phyloP scores from a whole-genome alignment of 176 grass and related monocot species.

The Carex myosuroides region DNA sequence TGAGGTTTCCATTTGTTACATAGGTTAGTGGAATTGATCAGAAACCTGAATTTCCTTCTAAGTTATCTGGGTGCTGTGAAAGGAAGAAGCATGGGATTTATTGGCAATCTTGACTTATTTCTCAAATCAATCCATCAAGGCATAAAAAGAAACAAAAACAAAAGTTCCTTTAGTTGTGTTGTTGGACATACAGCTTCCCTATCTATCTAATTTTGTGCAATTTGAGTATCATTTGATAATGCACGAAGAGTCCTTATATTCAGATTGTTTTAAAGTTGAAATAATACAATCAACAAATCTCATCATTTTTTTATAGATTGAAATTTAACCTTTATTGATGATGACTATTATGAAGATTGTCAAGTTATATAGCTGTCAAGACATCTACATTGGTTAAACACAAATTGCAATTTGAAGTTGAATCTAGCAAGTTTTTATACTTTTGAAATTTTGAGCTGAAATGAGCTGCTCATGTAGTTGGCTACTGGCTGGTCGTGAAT shows the following conservation, averaged over 20 bases:
- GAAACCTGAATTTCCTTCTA: not conserved
- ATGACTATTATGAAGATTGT: not conserved
- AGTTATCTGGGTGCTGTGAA: not conserved
- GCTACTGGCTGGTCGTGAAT: not conserved
- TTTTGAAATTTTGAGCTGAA: not conserved
- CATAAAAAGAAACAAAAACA: not conserved
- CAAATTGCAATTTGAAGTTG: too few relatives aligned
- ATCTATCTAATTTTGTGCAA: not conserved
- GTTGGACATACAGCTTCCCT: not conserved
- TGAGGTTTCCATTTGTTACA: not conserved
- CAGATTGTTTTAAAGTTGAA: not conserved
- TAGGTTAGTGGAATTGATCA: not conserved
- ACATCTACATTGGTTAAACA: not conserved
- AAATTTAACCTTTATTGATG: not conserved
- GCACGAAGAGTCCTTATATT: not conserved
- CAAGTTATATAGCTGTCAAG: not conserved
- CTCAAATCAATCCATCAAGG: not conserved
- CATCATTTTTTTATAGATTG: not conserved
- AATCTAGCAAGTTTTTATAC: not conserved
- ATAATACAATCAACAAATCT: not conserved
- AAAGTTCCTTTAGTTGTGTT: not conserved
- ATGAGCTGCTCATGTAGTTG: not conserved
- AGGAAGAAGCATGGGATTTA: not conserved
- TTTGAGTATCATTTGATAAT: not conserved
- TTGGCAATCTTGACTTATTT: not conserved